Evolutionary conservation across 2,329 filamentous ascomycete species (phyloP).

Genomic region (Penicillium occitanis): DNA sequence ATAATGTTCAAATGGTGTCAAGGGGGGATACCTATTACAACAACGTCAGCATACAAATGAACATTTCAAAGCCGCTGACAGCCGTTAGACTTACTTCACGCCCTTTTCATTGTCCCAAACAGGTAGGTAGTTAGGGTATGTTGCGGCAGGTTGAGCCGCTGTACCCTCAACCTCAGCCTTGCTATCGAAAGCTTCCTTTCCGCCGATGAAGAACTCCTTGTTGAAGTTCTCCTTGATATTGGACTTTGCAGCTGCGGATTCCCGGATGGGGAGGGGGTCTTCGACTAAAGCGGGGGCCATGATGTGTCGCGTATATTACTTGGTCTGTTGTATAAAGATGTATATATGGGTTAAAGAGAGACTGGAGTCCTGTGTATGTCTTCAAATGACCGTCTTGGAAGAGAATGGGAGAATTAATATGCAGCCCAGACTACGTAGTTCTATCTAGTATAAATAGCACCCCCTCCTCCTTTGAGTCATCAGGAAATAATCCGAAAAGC

Average conservation of each 20-base stretch:
- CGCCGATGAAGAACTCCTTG: slow-evolving; percentile 38
- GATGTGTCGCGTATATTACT: neutral
- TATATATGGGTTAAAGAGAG: neutral
- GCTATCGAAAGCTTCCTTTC: slow-evolving; percentile 39
- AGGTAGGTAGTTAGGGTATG: slow-evolving; percentile 72
- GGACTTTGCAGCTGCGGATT: slow-evolving; percentile 27
- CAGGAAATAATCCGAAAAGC: neutral
- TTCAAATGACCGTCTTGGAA: neutral
- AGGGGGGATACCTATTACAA: slow-evolving; percentile 55
- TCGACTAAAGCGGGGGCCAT: slow-evolving; percentile 39
- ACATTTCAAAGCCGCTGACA: neutral
- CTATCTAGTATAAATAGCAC: neutral
- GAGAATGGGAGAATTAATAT: neutral
- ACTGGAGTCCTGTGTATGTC: neutral
- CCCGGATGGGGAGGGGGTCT: slow-evolving; percentile 31
- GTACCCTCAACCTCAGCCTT: slow-evolving; percentile 57
- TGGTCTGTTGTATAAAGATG: neutral
- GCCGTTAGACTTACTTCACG: slow-evolving; percentile 10
- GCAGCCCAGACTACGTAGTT: neutral
- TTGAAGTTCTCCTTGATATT: slow-evolving; percentile 36
- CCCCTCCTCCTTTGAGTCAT: neutral
- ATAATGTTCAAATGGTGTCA: slow-evolving; percentile 68
- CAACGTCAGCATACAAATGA: neutral
- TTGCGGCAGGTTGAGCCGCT: slow-evolving; percentile 54
- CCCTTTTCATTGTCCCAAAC: slow-evolving; percentile 63